Percentiles rank a stretch among this genome's conserved stretches.
Evolutionary conservation across 208 protist genomes (phyloP).

Genomic region (Acanthamoeba castellanii): DNA sequence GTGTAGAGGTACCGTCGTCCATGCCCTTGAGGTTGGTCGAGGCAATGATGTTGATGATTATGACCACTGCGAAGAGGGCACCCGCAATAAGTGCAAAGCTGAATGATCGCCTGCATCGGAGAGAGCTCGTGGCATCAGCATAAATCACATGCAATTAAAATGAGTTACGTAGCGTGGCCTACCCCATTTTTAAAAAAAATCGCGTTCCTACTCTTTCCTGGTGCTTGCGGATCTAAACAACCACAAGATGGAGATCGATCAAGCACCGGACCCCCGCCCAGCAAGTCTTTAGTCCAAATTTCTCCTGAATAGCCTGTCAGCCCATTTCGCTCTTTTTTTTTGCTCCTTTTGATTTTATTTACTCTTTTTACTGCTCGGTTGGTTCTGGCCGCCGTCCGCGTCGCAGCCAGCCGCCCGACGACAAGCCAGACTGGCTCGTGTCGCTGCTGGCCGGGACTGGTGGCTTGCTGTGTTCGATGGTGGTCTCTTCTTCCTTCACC

Average conservation of each 20-base stretch:
- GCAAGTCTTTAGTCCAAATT: not conserved
- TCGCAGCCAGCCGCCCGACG: not conserved
- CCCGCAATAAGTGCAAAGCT: slow-evolving; percentile 32
- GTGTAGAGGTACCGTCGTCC: not conserved
- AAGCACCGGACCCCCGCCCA: not conserved
- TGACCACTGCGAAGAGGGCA: slow-evolving; percentile 2
- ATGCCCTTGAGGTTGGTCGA: slow-evolving; percentile 12
- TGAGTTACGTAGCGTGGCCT: not conserved
- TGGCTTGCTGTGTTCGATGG: not conserved
- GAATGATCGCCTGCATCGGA: slow-evolving; percentile 38
- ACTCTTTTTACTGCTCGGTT: not conserved
- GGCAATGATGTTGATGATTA: slow-evolving; percentile 43
- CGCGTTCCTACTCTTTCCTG: not conserved
- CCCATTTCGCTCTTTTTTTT: not conserved
- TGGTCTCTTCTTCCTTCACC: not conserved
- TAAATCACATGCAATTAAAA: not conserved
- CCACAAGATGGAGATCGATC: not conserved
- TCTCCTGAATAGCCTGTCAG: not conserved
- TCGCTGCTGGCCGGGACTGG: not conserved
- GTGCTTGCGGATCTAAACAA: not conserved
- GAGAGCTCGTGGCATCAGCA: not conserved
- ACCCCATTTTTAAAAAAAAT: not conserved
- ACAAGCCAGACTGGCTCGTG: not conserved
- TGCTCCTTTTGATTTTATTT: not conserved
- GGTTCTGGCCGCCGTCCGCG: not conserved